phyloP scores from a whole-genome alignment of 352 stramenopile species.

The Phytopythium ostracodes region DNA sequence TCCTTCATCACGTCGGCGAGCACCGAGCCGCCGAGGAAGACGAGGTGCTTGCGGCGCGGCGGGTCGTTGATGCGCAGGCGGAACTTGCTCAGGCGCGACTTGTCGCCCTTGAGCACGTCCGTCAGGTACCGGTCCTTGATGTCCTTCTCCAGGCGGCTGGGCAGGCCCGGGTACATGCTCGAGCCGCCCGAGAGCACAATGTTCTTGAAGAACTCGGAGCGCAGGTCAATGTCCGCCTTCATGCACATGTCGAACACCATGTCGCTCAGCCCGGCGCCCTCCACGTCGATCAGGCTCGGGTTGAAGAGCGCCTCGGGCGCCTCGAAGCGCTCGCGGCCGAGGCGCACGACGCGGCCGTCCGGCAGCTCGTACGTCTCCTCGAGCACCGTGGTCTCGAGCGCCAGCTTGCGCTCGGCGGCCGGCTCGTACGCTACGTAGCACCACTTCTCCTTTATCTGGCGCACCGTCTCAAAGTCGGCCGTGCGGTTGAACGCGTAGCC shows the following conservation, averaged over 20 bases:
- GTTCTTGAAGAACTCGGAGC: slow-evolving; percentile 97
- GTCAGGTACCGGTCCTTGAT: slow-evolving; percentile 72
- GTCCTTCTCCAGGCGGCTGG: slow-evolving; percentile 91
- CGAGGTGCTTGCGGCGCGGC: slow-evolving; percentile 94
- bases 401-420: slow-evolving; percentile 77
- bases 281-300: slow-evolving; percentile 95
- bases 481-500: slow-evolving; percentile 92
- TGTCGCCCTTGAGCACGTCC: slow-evolving; percentile 87
- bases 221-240: slow-evolving; percentile 94
- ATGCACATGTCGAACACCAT: slow-evolving; percentile 98
- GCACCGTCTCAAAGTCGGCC: slow-evolving; percentile 91
- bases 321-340: slow-evolving; percentile 95
- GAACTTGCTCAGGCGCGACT: slow-evolving; percentile 90
- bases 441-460: slow-evolving; percentile 94
- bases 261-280: slow-evolving; percentile 93
- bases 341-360: slow-evolving; percentile 94
- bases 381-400: slow-evolving; percentile 90
- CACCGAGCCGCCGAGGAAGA: slow-evolving; percentile 93
- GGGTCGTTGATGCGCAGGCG: slow-evolving; percentile 94
- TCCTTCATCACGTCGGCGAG: slow-evolving; percentile 94
- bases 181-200: slow-evolving; percentile 94
- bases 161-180: slow-evolving; percentile 95
- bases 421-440: slow-evolving; percentile 93
- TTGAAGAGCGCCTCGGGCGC: slow-evolving; percentile 96
- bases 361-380: slow-evolving; percentile 94